Percentiles rank a stretch among this genome's conserved stretches.
Conservation (phyloP, 2,329 filamentous ascomycete genomes). For the Sporothrix protearum region DNA sequence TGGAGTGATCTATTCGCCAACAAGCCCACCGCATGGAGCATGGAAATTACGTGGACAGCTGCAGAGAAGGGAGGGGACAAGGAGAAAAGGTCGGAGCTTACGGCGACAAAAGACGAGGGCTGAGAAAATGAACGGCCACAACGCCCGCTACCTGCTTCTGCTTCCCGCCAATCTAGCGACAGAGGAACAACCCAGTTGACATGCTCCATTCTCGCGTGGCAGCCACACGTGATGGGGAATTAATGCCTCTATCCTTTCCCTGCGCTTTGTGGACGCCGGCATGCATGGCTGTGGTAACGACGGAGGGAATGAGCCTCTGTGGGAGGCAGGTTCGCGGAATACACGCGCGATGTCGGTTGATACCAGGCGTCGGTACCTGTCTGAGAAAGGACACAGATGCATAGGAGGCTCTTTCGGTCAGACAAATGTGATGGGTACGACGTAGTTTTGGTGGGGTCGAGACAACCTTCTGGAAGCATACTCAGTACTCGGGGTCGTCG, state of each 20-base stretch:
- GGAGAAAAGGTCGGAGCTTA: too few species aligned
- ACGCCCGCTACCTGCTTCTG: background rate
- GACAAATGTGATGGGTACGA: background rate
- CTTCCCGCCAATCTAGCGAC: constrained; percentile 3
- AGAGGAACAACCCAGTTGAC: background rate
- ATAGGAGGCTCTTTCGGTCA: background rate
- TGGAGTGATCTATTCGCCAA: background rate
- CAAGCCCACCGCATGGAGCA: background rate
- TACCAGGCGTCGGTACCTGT: background rate
- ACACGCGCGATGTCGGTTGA: background rate
- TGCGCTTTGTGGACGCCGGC: background rate
- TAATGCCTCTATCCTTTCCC: background rate
- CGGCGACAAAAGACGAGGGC: background rate
- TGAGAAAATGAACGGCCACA: background rate
- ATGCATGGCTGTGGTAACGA: background rate
- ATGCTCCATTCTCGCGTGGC: background rate
- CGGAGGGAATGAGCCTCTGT: background rate
- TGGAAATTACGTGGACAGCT: background rate
- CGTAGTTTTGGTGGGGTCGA: background rate
- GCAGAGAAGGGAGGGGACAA: background rate
- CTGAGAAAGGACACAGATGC: too few species aligned
- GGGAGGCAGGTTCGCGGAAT: too few species aligned
- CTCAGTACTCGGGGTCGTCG: background rate
- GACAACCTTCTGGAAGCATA: background rate
- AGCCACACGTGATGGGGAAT: background rate